Conservation (phyloP, 495 filamentous ascomycete species). For the Bacidia gigantensis region DNA sequence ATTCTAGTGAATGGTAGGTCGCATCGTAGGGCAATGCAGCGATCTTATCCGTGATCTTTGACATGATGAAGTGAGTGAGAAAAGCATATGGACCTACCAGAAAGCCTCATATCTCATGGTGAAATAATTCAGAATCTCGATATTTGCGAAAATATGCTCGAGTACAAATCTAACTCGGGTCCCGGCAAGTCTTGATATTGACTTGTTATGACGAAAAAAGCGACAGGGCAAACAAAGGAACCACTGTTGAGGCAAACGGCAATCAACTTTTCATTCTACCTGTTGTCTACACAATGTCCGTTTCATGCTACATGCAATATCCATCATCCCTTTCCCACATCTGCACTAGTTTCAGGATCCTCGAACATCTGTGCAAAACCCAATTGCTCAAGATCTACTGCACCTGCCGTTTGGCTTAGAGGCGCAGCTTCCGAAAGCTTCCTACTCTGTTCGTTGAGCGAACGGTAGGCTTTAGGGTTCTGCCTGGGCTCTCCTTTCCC, state of each 20-base stretch:
- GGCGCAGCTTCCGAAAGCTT: conserved; percentile 36
- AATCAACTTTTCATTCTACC: neutral
- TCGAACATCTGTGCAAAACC: conserved; percentile 45
- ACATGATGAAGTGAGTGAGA: conserved; percentile 35
- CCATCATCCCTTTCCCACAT: neutral
- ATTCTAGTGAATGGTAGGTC: conserved; percentile 92
- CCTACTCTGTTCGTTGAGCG: conserved; percentile 36
- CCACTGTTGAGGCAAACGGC: too few species aligned
- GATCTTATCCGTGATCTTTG: conserved; percentile 95
- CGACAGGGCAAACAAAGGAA: neutral
- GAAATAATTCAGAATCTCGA: too few species aligned
- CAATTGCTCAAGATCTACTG: conserved; percentile 40
- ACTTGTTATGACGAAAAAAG: neutral
- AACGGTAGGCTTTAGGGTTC: conserved; percentile 52
- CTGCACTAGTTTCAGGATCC: neutral
- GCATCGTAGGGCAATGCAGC: conserved; percentile 69
- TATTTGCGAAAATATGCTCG: too few species aligned
- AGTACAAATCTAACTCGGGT: neutral
- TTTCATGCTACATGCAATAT: neutral
- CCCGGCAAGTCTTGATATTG: neutral
- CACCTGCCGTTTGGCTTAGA: conserved; percentile 34
- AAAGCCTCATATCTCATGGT: too few species aligned
- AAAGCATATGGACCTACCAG: neutral
- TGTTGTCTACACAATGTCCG: neutral
- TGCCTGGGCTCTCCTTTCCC: conserved; percentile 49